phyloP scores from a whole-genome alignment of 208 protist species.

The Trypanosoma melophagium region DNA sequence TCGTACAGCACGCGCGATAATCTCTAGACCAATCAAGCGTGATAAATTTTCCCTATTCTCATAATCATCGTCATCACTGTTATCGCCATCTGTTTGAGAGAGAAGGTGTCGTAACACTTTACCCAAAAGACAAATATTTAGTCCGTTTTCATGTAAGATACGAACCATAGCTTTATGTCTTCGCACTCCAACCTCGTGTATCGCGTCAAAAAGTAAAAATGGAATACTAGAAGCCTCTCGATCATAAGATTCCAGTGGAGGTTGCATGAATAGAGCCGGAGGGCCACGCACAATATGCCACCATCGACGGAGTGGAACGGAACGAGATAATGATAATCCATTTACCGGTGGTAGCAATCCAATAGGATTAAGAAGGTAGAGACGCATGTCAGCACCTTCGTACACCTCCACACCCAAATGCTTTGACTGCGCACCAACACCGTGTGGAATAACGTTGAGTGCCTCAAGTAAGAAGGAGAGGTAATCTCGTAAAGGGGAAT shows the following conservation, averaged over 20 bases:
- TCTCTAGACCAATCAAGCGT: constrained; percentile 38
- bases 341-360: constrained; percentile 45
- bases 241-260: constrained; percentile 24
- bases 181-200: constrained; percentile 28
- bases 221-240: constrained; percentile 12
- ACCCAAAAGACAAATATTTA: constrained; percentile 51
- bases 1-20: constrained; percentile 49
- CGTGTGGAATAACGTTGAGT: constrained; percentile 11
- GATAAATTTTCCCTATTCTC: constrained; percentile 30
- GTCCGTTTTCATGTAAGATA: constrained; percentile 36
- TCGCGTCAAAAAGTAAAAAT: constrained; percentile 25
- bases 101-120: constrained; percentile 33
- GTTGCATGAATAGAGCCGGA: constrained; percentile 16
- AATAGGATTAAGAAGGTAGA: constrained; percentile 28
- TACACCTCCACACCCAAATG: constrained; percentile 19
- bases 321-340: background rate
- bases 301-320: constrained; percentile 25
- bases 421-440: constrained; percentile 13
- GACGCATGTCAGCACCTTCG: constrained; percentile 11
- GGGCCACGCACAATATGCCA: constrained; percentile 36
- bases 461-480: constrained; percentile 19
- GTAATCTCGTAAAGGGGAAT: constrained; percentile 12
- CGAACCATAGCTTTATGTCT: constrained; percentile 37
- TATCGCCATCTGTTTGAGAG: constrained; percentile 19
- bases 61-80: background rate